Evolutionary conservation across 2,329 filamentous ascomycete species (phyloP).

Genomic region (Leptodontidium sp.): DNA sequence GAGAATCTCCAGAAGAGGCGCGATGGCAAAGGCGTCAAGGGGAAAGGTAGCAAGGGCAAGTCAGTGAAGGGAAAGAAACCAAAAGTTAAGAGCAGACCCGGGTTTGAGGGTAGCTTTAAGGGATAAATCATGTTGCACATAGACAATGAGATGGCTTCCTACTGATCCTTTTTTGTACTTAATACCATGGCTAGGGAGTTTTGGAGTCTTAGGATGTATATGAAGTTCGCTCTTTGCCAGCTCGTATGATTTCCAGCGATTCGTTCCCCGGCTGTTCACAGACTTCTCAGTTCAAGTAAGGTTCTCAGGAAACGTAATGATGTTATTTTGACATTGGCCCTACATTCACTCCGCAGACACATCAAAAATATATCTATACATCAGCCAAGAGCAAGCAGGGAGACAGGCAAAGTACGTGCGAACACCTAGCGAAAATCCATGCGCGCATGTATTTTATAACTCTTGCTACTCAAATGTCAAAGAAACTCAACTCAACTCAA

Average conservation of each 20-base stretch:
- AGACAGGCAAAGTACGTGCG: not conserved
- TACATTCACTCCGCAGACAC: not conserved
- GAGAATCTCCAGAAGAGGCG: slow-evolving; percentile 78
- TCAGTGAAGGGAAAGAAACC: slow-evolving; percentile 56
- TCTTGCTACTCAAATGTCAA: slow-evolving; percentile 7
- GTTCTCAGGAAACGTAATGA: not conserved
- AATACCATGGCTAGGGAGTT: slow-evolving; percentile 9
- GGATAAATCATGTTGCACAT: slow-evolving; percentile 32
- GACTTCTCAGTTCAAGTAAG: not conserved
- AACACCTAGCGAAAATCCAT: not conserved
- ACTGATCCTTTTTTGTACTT: not conserved
- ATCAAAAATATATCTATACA: not conserved
- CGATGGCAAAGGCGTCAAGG: slow-evolving; percentile 75
- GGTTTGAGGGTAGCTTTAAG: slow-evolving; percentile 63
- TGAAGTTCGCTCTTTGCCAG: slow-evolving; percentile 22
- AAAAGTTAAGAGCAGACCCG: slow-evolving; percentile 57
- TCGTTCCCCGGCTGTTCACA: not conserved
- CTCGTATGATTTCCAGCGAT: not conserved
- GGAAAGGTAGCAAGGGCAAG: slow-evolving; percentile 64
- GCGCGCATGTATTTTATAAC: not conserved
- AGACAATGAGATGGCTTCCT: slow-evolving; percentile 16
- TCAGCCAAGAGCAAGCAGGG: not conserved
- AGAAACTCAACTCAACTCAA: slow-evolving; percentile 5
- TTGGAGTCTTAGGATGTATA: slow-evolving; percentile 9
- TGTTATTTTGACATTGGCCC: no score